phyloP scores from a whole-genome alignment of 805 yeast genomes.

The Ogataea zsoltii region DNA sequence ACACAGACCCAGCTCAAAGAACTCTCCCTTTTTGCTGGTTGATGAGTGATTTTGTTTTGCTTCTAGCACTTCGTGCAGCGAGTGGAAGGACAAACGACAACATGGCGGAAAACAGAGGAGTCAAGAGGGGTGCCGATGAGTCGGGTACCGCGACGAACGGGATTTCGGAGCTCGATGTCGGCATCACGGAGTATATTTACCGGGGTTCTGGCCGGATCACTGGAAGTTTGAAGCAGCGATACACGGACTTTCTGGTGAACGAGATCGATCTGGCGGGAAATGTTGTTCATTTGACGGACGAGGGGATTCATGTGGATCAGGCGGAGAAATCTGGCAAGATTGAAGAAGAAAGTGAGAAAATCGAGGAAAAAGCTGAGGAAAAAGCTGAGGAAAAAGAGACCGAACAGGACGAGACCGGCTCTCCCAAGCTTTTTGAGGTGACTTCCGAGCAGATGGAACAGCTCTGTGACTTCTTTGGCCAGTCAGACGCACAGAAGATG shows the following conservation, averaged over 20 bases:
- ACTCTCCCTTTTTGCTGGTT: too few relatives aligned
- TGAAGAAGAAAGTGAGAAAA: constrained; percentile 21
- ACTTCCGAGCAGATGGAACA: constrained; percentile 45
- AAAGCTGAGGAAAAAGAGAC: constrained; percentile 37
- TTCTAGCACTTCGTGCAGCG: too few relatives aligned
- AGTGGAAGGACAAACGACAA: neutral
- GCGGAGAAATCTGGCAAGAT: constrained; percentile 47
- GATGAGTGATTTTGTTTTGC: too few relatives aligned
- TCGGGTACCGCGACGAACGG: constrained; percentile 31
- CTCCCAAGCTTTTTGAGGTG: constrained; percentile 17
- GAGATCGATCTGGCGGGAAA: constrained; percentile 71
- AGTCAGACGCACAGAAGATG: constrained; percentile 56
- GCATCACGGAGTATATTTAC: constrained; percentile 73
- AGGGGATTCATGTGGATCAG: constrained; percentile 60
- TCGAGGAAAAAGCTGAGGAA: constrained; percentile 37
- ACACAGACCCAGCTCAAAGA: too few relatives aligned
- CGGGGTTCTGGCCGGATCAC: constrained; percentile 59
- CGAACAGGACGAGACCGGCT: constrained; percentile 42
- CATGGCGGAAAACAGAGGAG: constrained; percentile 1
- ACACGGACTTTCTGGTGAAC: constrained; percentile 91
- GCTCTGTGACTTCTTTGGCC: constrained; percentile 58
- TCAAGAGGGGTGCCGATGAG: neutral
- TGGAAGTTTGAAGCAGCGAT: constrained; percentile 84
- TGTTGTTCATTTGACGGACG: constrained; percentile 74
- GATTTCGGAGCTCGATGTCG: constrained; percentile 77